Base-by-base conservation (phyloP, 2,329 filamentous ascomycete genomes). In the Paraconiothyrium brasiliense region DNA sequence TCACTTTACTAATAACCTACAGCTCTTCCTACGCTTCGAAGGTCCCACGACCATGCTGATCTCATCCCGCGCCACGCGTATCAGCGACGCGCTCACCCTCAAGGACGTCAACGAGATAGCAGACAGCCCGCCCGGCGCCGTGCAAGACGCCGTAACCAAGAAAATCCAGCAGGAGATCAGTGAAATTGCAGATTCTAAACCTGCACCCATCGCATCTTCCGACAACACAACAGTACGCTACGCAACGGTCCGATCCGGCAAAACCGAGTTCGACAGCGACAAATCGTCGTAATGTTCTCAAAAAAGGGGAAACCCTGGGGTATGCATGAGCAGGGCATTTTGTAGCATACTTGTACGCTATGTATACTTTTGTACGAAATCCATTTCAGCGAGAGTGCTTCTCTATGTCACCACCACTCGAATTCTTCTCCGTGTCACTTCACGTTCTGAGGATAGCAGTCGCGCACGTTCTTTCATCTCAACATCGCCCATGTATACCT, bases 51-150 rank as follows among this genome's bases (percentile, higher is more conserved):
- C 92, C 2, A 87, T 99, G 52, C 84, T 98, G 47, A 83, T 99
- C 71, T 96, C 97, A 66, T 96, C 93, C 56, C 88, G 94, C n/a
- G 93, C 90, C 14, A 87, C 92, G 24, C 86, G 91, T 16, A 82
- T 97, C 47, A 89, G 87, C 57, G 94, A 99, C 67, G 87, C 92
- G 2, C 83, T 99, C 67, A 92, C 90, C 4, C 84, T 85, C 32
- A 86, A 89, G 54, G 90, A 99, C 67, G 87, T 98, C 59, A 94
- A 97, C 68, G 95, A 98, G 80, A 92, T 97, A 63, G 94, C 94
- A 0, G 90, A 94, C 73, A 84, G 89, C 6, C 91, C 93, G 35
- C 87, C 92, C 0, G 94, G 94, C 0, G 84, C 85, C 1, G 85
- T 92, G 0, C 82, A 87, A 2, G 82, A 87, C 39, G 89, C 89